Evolutionary conservation across 1,284 basidiomycete genomes (phyloP), one percentile per base, ranked within the genome.

Genomic region (Cryptococcus sp.): DNA sequence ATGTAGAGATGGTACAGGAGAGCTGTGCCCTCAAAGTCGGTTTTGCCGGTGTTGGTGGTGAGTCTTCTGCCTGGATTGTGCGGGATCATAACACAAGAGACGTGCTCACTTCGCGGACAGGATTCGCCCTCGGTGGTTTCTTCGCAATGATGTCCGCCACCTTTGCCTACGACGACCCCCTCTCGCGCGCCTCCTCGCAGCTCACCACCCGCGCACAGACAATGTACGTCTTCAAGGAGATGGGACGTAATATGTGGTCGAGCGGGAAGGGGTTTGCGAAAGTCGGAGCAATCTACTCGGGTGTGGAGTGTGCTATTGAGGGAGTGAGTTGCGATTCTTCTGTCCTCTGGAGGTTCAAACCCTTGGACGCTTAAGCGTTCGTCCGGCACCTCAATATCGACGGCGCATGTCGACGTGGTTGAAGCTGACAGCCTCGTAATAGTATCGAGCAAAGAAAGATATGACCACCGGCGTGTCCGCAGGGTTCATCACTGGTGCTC

Each of bases 381-480:
- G 28, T 33, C 28, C 28, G 28, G 28, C 28, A 33, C 9, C 28
- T 33, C 28, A 33, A 5, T 4, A 33, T 4, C 28, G 28, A 33
- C 28, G 40, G 40, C 4, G 24, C 6, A 21, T 18, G 24, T 18
- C n/a, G n/a, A 4, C 40, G 5, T 4, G 9, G 28, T 33, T 5
- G 28, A 4, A 33, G 28, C 50, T 43, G 35, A 46, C 47, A 20
- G 20, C 23, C 44, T 3, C 15, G n/a, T 11, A 8, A 0, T 57
- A 96, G 92, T 97, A 95, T 77, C 89, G 93, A 53, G 92, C 90
- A n/a, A 91, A 87, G 78, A 94, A 94, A 69, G 93, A 97, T 75
- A 88, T 95, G 66, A 86, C 85, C 53, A 97, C 96, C 73, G 77
- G 79, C n/a, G 69, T 81, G 9, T 73, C 77, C 16, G 80, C 76